A percentile compares a stretch with the other conserved stretches of the same genome.
phyloP scores from a whole-genome alignment of 129 eudicot genomes.

The Sambucus nigra region DNA sequence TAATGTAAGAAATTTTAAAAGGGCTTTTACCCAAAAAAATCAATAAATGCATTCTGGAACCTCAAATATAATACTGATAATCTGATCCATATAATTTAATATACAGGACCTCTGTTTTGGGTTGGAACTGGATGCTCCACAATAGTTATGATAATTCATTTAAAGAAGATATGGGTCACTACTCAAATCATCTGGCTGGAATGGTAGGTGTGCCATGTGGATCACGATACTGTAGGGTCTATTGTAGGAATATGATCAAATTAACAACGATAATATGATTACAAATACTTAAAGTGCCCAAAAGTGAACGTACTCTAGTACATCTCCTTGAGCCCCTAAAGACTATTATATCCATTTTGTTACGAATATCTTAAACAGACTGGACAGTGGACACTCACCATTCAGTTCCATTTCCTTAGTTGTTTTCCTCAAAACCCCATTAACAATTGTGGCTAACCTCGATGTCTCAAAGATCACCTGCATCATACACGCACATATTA shows the following conservation, averaged over 20 bases:
- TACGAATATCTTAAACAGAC: background rate
- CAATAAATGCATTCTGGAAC: no score
- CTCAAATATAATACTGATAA: no score
- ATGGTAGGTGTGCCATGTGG: slow-evolving; percentile 79
- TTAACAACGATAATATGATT: slow-evolving; percentile 7
- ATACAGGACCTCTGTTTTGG: no score
- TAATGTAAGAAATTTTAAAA: no score
- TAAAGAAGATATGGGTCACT: slow-evolving; percentile 45
- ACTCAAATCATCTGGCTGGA: slow-evolving; percentile 59
- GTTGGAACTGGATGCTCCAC: no score
- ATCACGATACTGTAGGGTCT: slow-evolving; percentile 76
- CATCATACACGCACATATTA: slow-evolving; percentile 18
- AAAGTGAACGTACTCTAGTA: slow-evolving; percentile 11
- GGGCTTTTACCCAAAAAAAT: no score
- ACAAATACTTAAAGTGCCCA: background rate
- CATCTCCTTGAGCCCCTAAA: slow-evolving; percentile 45
- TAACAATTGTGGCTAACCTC: slow-evolving; percentile 91
- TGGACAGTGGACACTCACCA: slow-evolving; percentile 41
- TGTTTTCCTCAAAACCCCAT: slow-evolving; percentile 95
- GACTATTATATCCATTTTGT: slow-evolving; percentile 11
- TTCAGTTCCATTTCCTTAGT: slow-evolving; percentile 89
- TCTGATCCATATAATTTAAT: no score
- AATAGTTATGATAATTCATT: slow-evolving; percentile 28
- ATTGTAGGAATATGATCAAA: slow-evolving; percentile 26
- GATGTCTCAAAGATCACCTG: slow-evolving; percentile 99